Conservation (phyloP, 2,329 filamentous ascomycete species). For the Alternaria atra region DNA sequence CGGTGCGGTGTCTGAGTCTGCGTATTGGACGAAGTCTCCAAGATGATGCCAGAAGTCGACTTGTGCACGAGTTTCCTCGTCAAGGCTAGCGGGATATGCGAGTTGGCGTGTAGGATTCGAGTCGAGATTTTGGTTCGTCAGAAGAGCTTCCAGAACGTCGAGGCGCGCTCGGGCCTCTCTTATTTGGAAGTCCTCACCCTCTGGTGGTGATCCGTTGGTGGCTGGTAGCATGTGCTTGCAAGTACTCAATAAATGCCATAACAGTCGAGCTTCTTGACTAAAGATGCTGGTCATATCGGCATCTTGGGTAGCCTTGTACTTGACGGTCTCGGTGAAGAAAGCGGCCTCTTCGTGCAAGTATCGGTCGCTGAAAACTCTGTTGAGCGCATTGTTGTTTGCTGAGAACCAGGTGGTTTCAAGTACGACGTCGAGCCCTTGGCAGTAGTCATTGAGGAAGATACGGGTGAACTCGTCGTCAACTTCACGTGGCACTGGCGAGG, state of each 20-base stretch:
- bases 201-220: constrained; percentile 49
- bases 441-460: constrained; percentile 50
- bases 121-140: constrained; percentile 74
- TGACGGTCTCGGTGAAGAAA: constrained; percentile 47
- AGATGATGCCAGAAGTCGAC: constrained; percentile 85
- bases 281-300: constrained; percentile 51
- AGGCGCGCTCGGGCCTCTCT: constrained; percentile 74
- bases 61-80: constrained; percentile 58
- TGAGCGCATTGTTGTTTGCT: constrained; percentile 59
- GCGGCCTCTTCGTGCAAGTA: constrained; percentile 47
- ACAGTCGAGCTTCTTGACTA: constrained; percentile 66
- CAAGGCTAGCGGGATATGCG: constrained; percentile 57
- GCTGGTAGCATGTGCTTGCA: constrained; percentile 55
- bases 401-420: constrained; percentile 85
- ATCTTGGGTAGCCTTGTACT: constrained; percentile 30
- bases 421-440: constrained; percentile 44
- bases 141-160: constrained; percentile 76
- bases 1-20: constrained; percentile 66
- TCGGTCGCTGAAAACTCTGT: constrained; percentile 61
- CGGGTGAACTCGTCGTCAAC: constrained; percentile 45
- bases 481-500: constrained; percentile 37
- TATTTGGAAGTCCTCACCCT: constrained; percentile 65
- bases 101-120: constrained; percentile 65
- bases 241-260: constrained; percentile 67
- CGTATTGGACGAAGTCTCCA: constrained; percentile 74